Evolutionary conservation across 305 asterid genomes (phyloP), one percentile per base, ranked within the genome.

Genomic region (Fraxinus nigra): DNA sequence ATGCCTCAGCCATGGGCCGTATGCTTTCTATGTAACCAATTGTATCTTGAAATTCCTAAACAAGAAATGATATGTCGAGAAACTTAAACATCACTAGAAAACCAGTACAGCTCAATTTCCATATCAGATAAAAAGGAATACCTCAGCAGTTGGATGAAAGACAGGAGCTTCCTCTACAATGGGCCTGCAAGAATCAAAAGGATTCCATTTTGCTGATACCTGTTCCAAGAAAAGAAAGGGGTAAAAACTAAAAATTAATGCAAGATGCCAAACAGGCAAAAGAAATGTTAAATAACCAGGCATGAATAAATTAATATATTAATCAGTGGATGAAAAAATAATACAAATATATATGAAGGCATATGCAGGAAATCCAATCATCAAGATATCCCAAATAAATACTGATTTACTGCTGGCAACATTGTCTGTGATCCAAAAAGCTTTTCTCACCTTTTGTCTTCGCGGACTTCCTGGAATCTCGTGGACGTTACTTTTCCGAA

Each of bases 121-220:
- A 37, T 80, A 61, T 76, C 13, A 79, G 51, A 24, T 13, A 26
- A 26, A 69, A 73, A 73, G 35, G 8, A 1, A 46, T 83, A 95
- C 99, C 97, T 95, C 95, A 82, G 75, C 94, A 14, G 97, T 89
- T 67, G 99, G 99, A 90, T 89, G 85, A 88, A 93, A 95, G 78
- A 92, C 89, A 7, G 97, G 99, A 85, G 97, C 98, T 18, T 92
- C 95, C 76, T 92, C 91, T 18, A 90, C 70, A 80, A 81, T 77
- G 40, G 95, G 93, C 85, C 85, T 82, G 84, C 97, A 82, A 8
- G 92, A 88, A 81, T 88, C 92, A 77, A 82, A 81, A 16, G 93
- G 97, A 89, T 80, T 88, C 97, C 97, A 92, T 86, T 92, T 91
- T 34, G 90, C 93, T 46, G 84, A 82, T 38, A 87, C 88, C 95